These are phyloP conservation scores for Neurospora terricola DNA, from an alignment of 495 filamentous ascomycete species.

Conservation along the genomic window DNA sequence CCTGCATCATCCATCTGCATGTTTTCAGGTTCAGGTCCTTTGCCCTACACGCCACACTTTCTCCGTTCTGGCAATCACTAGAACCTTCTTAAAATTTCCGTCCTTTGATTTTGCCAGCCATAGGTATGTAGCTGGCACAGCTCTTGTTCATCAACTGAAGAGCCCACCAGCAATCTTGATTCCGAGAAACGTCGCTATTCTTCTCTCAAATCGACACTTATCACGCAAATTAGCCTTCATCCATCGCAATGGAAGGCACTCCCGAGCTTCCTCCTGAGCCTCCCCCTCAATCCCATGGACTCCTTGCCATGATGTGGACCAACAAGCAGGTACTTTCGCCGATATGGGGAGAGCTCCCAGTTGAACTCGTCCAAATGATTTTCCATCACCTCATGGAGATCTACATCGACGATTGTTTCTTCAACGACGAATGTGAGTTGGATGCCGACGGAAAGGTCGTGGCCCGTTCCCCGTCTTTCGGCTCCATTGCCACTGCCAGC, in stretches of 20 bases:
- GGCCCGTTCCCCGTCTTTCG: background rate
- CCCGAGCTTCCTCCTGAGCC: background rate
- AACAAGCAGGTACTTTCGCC: background rate
- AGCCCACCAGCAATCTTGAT: background rate
- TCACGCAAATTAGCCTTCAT: background rate
- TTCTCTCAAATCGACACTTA: background rate
- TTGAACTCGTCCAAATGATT: background rate
- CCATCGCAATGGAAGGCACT: background rate
- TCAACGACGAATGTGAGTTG: background rate
- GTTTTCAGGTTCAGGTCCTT: no score
- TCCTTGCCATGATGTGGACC: background rate
- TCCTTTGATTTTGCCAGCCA: no score
- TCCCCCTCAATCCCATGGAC: background rate
- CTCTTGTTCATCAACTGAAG: background rate
- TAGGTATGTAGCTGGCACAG: background rate
- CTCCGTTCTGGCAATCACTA: no score
- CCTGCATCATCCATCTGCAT: background rate
- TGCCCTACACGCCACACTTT: no score
- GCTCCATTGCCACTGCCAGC: no score
- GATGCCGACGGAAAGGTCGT: background rate
- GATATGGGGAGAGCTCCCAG: background rate
- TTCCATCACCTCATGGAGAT: background rate
- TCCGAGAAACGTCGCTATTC: background rate
- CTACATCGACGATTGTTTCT: background rate
- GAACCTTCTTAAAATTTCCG: no score